A percentile compares a stretch with the other conserved stretches of the same genome.
Evolutionary conservation across 2,329 filamentous ascomycete species (phyloP).

Genomic region (Talaromyces sp.): DNA sequence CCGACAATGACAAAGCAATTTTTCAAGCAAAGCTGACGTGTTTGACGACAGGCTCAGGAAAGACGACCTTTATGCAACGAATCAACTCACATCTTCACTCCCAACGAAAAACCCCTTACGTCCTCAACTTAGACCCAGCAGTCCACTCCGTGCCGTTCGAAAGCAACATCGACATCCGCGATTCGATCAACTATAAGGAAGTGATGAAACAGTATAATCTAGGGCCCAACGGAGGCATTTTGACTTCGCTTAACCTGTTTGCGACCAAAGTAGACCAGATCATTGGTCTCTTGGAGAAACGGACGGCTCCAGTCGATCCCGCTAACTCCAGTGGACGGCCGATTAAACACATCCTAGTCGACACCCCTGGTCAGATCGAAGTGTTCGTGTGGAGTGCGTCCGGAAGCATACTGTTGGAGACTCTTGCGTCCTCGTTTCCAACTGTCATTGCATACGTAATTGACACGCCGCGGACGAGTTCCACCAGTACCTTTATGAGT

Average conservation of each 20-base stretch:
- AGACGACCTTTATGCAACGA: conserved; percentile 99
- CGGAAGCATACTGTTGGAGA: conserved; percentile 89
- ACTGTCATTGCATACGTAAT: conserved; percentile 98
- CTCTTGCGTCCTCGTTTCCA: conserved; percentile 87
- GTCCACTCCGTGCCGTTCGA: conserved; percentile 93
- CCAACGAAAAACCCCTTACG: conserved; percentile 79
- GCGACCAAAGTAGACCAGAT: conserved; percentile 98
- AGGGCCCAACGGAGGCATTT: conserved; percentile 92
- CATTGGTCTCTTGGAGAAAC: conserved; percentile 83
- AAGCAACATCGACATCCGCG: conserved; percentile 96
- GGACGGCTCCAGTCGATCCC: conserved; percentile 62
- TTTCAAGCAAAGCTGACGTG: not conserved
- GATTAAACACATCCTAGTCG: conserved; percentile 82
- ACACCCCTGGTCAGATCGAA: conserved; percentile 97
- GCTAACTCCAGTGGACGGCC: conserved; percentile 51
- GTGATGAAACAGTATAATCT: conserved; percentile 99
- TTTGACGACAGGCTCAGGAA: conserved; percentile 69
- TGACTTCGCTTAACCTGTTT: conserved; percentile 94
- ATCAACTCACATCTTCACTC: conserved; percentile 91
- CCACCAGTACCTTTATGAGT: conserved; percentile 97
- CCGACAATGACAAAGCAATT: not conserved
- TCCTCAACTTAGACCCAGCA: conserved; percentile 94
- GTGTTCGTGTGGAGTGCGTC: conserved; percentile 98
- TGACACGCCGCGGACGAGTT: conserved; percentile 89
- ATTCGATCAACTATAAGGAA: conserved; percentile 98